These are phyloP conservation scores for Kwoniella dejecticola DNA, from an alignment of 768 basidiomycete species.

Conservation along the genomic window DNA sequence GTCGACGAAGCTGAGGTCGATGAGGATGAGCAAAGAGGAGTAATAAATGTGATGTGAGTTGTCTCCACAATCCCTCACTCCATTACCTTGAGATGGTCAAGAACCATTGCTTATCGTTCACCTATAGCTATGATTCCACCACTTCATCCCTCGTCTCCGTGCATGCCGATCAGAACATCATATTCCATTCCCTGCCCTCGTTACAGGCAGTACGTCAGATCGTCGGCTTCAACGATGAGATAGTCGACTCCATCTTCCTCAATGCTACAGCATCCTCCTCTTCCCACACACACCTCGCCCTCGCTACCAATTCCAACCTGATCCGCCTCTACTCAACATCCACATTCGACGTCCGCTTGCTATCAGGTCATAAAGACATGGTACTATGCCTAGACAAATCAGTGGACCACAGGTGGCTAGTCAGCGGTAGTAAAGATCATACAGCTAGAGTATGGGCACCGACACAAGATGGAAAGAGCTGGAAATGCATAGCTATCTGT, in stretches of 20 bases:
- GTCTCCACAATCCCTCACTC: slow-evolving; percentile 12
- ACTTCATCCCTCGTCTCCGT: slow-evolving; percentile 72
- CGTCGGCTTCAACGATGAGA: slow-evolving; percentile 97
- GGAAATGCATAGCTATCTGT: slow-evolving; percentile 79
- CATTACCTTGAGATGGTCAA: not conserved
- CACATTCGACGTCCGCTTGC: slow-evolving; percentile 76
- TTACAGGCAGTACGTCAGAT: slow-evolving; percentile 72
- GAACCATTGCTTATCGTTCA: slow-evolving; percentile 23
- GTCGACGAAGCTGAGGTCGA: slow-evolving; percentile 58
- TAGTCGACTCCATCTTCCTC: slow-evolving; percentile 84
- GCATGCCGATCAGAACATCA: slow-evolving; percentile 95
- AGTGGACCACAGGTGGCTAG: slow-evolving; percentile 70
- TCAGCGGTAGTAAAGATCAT: slow-evolving; percentile 88
- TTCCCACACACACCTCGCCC: slow-evolving; percentile 74
- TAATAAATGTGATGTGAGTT: slow-evolving; percentile 77
- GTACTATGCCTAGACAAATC: slow-evolving; percentile 80
- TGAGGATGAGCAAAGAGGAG: slow-evolving; percentile 80
- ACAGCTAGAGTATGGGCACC: slow-evolving; percentile 81
- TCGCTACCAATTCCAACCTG: slow-evolving; percentile 96
- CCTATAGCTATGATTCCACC: slow-evolving; percentile 67
- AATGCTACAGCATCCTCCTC: slow-evolving; percentile 47
- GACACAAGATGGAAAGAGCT: slow-evolving; percentile 58
- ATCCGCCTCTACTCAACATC: slow-evolving; percentile 82
- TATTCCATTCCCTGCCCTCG: slow-evolving; percentile 78
- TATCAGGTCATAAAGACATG: slow-evolving; percentile 87